phyloP scores from a whole-genome alignment of 768 basidiomycete species.

The Chlorophyllum brunneum region DNA sequence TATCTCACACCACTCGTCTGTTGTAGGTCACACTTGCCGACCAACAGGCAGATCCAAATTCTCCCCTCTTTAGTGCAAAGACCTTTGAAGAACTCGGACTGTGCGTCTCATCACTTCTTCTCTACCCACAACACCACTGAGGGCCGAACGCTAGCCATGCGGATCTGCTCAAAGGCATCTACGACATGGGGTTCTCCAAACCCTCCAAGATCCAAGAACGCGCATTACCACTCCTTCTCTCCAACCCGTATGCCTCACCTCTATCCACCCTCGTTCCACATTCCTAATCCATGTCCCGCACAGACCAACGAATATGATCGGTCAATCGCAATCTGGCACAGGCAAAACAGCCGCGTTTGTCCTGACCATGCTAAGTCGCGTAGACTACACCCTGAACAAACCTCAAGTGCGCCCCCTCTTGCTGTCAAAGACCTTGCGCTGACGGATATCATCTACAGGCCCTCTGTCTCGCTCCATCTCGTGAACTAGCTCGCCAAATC shows the following conservation, averaged over 20 bases:
- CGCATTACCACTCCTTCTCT: conserved; percentile 85
- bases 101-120: conserved; percentile 42
- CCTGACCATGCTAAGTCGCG: conserved; percentile 90
- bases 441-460: conserved; percentile 51
- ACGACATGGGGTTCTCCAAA: conserved; percentile 93
- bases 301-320: conserved; percentile 98
- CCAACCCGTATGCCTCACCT: conserved; percentile 62
- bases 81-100: conserved; percentile 94
- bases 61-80: conserved; percentile 91
- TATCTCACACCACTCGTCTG: neutral
- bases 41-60: conserved; percentile 92
- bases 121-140: neutral
- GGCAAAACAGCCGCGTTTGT: conserved; percentile 99
- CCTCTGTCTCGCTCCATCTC: conserved; percentile 96
- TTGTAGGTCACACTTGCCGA: conserved; percentile 90
- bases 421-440: neutral
- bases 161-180: conserved; percentile 90
- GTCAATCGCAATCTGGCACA: conserved; percentile 98
- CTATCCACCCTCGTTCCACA: too few species aligned
- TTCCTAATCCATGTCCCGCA: neutral
- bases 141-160: conserved; percentile 47
- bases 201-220: conserved; percentile 99
- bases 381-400: conserved; percentile 78
- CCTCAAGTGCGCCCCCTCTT: conserved; percentile 74
- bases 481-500: conserved; percentile 96